Conservation (phyloP, 202 grass and related monocot species). For the Brachypodium distachyon region DNA sequence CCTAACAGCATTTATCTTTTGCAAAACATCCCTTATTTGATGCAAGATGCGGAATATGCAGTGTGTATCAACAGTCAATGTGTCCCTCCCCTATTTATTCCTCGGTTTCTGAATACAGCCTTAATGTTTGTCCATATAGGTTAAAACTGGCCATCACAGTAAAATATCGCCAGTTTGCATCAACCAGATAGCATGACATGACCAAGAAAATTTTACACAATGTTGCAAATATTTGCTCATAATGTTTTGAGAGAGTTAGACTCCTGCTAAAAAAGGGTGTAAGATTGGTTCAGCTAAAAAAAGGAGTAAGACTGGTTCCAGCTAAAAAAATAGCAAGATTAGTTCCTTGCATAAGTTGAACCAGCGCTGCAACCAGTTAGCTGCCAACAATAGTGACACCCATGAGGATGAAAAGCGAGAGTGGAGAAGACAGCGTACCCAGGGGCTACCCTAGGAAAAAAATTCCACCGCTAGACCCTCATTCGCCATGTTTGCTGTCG, state of each 20-base stretch:
- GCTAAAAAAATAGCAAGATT: no score
- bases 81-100: background rate
- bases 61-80: background rate
- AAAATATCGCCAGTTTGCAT: background rate
- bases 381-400: conserved; percentile 20
- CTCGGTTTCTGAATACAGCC: background rate
- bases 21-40: background rate
- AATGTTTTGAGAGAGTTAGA: conserved; percentile 11
- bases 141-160: background rate
- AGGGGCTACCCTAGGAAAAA: no score
- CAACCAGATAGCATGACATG: background rate
- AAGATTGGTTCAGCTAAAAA: no score
- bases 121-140: background rate
- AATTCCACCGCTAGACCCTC: no score
- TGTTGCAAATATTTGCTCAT: conserved; percentile 28
- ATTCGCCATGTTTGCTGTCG: no score
- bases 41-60: background rate
- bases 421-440: no score
- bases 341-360: conserved; percentile 19
- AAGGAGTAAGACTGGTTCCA: no score
- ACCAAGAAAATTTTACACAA: conserved; percentile 3
- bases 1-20: background rate
- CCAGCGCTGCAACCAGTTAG: conserved; percentile 1
- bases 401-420: conserved; percentile 19
- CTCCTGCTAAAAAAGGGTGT: no score